phyloP scores from a whole-genome alignment of 306 rosid genomes.

The Sophora flavescens region DNA sequence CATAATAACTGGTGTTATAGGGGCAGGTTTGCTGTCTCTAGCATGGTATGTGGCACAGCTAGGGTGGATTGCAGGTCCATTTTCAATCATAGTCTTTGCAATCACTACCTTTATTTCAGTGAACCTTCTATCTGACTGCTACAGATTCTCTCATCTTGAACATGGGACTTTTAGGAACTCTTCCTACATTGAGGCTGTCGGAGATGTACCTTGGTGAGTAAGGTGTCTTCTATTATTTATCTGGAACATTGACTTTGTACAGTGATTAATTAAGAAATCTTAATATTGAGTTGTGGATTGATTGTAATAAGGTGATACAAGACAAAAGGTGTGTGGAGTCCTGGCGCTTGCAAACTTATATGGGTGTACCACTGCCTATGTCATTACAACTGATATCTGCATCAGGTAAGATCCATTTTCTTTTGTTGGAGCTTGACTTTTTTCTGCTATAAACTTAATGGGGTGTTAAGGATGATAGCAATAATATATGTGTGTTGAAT shows the following conservation, averaged over 20 bases:
- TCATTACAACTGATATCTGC: constrained; percentile 65
- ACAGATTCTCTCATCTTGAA: constrained; percentile 58
- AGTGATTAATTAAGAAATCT: neutral
- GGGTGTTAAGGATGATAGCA: neutral
- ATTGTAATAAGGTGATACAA: constrained; percentile 30
- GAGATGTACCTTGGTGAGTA: constrained; percentile 47
- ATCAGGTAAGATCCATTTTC: constrained; percentile 48
- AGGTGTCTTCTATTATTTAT: neutral
- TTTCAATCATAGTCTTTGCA: constrained; percentile 61
- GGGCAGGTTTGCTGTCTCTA: constrained; percentile 82
- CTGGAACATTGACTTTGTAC: neutral
- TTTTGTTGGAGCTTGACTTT: neutral
- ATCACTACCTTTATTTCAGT: constrained; percentile 53
- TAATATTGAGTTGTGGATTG: neutral
- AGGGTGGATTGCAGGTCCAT: constrained; percentile 81
- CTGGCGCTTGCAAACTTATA: constrained; percentile 37
- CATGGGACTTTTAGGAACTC: constrained; percentile 45
- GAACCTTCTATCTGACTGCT: constrained; percentile 62
- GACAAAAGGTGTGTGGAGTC: constrained; percentile 35
- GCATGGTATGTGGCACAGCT: constrained; percentile 84
- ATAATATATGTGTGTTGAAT: neutral
- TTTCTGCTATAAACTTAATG: neutral
- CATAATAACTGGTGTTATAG: constrained; percentile 81
- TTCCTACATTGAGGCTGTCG: constrained; percentile 63
- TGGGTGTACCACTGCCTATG: constrained; percentile 58